Percentiles rank a stretch among this genome's conserved stretches.
These are phyloP conservation scores for Tylopilus vinaceipallidus DNA, from an alignment of 768 basidiomycete genomes.

Conservation along the genomic window DNA sequence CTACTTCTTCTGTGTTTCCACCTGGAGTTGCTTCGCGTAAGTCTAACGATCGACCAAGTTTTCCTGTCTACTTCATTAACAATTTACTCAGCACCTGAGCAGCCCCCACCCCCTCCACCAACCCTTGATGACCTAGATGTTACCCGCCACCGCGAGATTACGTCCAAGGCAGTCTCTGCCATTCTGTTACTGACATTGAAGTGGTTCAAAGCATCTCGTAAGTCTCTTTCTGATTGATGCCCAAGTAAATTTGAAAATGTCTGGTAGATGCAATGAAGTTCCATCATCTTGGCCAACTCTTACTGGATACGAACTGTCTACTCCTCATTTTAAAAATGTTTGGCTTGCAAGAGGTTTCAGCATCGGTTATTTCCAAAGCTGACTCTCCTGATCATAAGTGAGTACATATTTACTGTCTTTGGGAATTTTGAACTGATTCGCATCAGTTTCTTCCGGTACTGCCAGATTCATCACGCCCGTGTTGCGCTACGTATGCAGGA, in stretches of 20 bases:
- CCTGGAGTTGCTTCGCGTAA: conserved; percentile 67
- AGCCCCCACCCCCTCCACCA: conserved; percentile 61
- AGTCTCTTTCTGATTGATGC: conserved; percentile 32
- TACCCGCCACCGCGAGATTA: conserved; percentile 93
- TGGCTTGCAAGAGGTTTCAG: conserved; percentile 88
- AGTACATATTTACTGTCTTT: conserved; percentile 17
- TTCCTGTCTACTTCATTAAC: conserved; percentile 1
- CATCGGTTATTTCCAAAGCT: conserved; percentile 81
- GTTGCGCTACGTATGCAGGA: conserved; percentile 63
- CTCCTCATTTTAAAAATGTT: conserved; percentile 97
- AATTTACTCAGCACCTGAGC: conserved; percentile 51
- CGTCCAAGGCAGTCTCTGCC: conserved; percentile 94
- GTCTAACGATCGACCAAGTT: conserved; percentile 14
- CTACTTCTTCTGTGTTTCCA: conserved; percentile 69
- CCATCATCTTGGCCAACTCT: conserved; percentile 92
- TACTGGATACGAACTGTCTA: conserved; percentile 94
- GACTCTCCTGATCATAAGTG: conserved; percentile 88
- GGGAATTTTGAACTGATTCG: conserved; percentile 5
- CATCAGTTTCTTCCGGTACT: conserved; percentile 93
- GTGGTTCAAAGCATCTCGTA: conserved; percentile 99
- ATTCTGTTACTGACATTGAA: conserved; percentile 87
- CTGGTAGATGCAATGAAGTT: conserved; percentile 95
- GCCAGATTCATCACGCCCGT: conserved; percentile 73
- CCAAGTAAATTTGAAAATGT: neutral
- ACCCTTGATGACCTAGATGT: conserved; percentile 92